Evolutionary conservation across 768 basidiomycete species (phyloP), one percentile per base, ranked within the genome.

Genomic region (Xerocomellus intermedius): DNA sequence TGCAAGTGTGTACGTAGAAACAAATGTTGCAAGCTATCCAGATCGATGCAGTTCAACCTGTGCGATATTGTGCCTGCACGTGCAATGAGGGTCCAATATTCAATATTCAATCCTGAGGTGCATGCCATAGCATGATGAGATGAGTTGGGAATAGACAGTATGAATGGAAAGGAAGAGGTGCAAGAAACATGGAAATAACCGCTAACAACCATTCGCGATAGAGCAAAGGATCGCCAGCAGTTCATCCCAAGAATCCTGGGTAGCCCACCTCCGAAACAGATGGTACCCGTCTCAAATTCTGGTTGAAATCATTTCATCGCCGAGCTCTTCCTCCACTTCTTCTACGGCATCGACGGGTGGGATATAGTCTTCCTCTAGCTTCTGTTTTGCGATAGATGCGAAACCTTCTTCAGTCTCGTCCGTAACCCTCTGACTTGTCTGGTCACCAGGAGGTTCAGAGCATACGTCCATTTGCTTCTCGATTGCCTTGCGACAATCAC

Each of bases 361-460:
- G 17, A 54, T 47, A 42, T 56, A 59, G 21, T 65, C 63, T 46
- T 71, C 66, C 30, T 60, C 64, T 42, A 71, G 45, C 42, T 69
- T 75, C 24, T 64, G 63, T 45, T 68, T 67, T 13, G 77, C 78
- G 10, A 77, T 66, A 4, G 69, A 62, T 28, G 81, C 80, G 44
- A 81, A 81, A n/a, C 80, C 80, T 45, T 74, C 75, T 50, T 75
- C 76, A 5, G 78, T 82, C 55, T 79, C 77, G 35, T 82, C 79
- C 30, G 76, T 68, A 28, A 70, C 37, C 38, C 54, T 63, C 21
- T 64, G 59, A 55, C 28, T 56, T 57, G 62, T 12, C 36, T 58
- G 56, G 30, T 71, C 64, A 16, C n/a, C 37, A 21, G 58, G 48
- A 44, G 54, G 39, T 43, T 64, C 65, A n/a, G 51, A 33, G 33